phyloP scores from a whole-genome alignment of 352 stramenopile genomes.

The Phytophthora pini region DNA sequence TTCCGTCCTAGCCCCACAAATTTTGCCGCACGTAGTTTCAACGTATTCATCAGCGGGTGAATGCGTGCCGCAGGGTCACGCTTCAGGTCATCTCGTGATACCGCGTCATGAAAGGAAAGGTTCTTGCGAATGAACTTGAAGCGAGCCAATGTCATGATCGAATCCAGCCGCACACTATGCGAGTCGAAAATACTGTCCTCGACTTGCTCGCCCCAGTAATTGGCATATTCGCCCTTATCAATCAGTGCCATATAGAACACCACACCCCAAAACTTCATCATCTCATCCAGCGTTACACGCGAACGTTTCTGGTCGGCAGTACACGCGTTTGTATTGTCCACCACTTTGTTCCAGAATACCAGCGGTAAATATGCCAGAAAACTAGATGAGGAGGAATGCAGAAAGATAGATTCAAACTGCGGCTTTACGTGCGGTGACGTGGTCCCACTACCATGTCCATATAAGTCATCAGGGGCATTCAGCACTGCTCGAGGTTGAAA shows the following conservation, averaged over 20 bases:
- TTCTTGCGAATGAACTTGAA: constrained; percentile 2
- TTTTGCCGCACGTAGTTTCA: not conserved
- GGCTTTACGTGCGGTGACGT: not conserved
- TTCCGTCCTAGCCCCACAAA: constrained; percentile 8
- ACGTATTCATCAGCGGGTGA: constrained; percentile 1
- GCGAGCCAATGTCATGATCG: not conserved
- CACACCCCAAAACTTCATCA: constrained; percentile 13
- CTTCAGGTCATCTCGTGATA: not conserved
- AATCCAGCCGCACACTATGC: not conserved
- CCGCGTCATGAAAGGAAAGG: not conserved
- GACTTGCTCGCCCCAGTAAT: constrained; percentile 33
- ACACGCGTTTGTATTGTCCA: constrained; percentile 3
- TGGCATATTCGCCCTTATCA: constrained; percentile 37
- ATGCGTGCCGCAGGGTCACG: constrained; percentile 7
- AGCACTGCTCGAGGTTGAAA: not conserved
- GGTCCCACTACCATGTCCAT: not conserved
- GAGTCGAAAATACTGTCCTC: not conserved
- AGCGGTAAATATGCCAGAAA: constrained; percentile 5
- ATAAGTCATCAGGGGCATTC: not conserved
- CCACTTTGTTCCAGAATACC: not conserved
- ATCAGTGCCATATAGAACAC: constrained; percentile 18
- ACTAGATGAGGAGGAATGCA: not conserved
- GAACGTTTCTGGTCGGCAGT: not conserved
- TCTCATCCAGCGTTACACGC: constrained; percentile 6
- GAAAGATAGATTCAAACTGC: not conserved